Percentiles rank a stretch among this genome's conserved stretches.
phyloP scores from a whole-genome alignment of 345 rosid genomes.

The Carallia brachiata region DNA sequence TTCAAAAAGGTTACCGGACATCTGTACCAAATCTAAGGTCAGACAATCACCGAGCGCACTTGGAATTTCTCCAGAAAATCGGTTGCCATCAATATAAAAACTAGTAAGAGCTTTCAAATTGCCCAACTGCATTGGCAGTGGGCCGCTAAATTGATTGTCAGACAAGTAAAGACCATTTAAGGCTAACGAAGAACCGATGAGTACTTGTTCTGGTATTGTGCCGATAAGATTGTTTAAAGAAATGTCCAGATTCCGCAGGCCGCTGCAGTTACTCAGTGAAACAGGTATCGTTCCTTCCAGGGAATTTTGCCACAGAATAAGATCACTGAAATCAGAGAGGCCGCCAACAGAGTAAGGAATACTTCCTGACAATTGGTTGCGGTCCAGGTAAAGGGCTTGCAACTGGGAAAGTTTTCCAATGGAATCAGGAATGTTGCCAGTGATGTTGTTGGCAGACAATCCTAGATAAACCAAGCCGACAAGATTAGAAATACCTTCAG shows the following conservation, averaged over 20 bases:
- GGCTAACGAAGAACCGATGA: no score
- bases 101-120: neutral
- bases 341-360: neutral
- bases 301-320: neutral
- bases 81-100: neutral
- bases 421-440: neutral
- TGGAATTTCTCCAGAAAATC: conserved; percentile 13
- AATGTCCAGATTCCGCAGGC: neutral
- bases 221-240: neutral
- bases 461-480: neutral
- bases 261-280: neutral
- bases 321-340: neutral
- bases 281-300: conserved; percentile 5
- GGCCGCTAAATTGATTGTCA: neutral
- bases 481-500: neutral
- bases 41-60: neutral
- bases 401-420: neutral
- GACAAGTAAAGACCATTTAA: neutral
- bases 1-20: neutral
- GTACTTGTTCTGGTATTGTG: no score
- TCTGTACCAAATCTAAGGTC: neutral
- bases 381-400: neutral
- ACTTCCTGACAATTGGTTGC: neutral
- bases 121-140: neutral
- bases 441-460: neutral